Conservation (phyloP, 164 flowering plant species). For the Vitis vinifera region ASM3070453v1 NC_081815.1:19725501-19726000, state of each 20-base stretch:
- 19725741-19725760: background rate
- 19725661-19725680: constrained; percentile 56
- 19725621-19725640: background rate
- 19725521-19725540: constrained; percentile 77
- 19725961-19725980: background rate
- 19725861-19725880: constrained; percentile 94
- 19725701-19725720: constrained; percentile 99
- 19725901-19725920: constrained; percentile 88
- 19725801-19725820: background rate
- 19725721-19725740: constrained; percentile 80
- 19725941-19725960: constrained; percentile 61
- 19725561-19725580: constrained; percentile 92
- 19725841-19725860: constrained; percentile 95
- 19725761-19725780: background rate
- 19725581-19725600: constrained; percentile 99
- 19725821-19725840: background rate
- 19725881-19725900: constrained; percentile 99
- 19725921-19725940: constrained; percentile 93
- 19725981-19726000: background rate
- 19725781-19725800: background rate
- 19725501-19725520: background rate
- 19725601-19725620: constrained; percentile 29
- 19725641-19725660: background rate
- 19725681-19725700: constrained; percentile 85
- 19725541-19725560: constrained; percentile 96